A percentile compares a stretch with the other conserved stretches of the same genome.
These are phyloP conservation scores for Bertia moriformis DNA, from an alignment of 2,329 filamentous ascomycete genomes.

Conservation along the genomic window DNA sequence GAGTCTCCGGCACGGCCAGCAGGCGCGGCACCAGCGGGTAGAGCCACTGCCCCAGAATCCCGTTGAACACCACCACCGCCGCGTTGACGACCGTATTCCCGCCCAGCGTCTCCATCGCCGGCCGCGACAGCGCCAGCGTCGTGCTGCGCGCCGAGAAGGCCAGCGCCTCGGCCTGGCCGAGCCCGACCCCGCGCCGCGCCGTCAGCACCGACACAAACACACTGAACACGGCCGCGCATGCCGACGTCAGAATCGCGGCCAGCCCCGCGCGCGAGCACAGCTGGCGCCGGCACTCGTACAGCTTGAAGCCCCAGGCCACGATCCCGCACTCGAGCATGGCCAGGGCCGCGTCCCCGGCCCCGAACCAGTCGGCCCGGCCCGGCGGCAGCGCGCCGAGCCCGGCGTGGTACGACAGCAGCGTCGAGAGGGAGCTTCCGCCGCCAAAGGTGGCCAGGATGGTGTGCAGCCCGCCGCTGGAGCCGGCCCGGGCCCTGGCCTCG, in stretches of 20 bases:
- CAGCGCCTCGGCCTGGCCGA: slow-evolving; percentile 18
- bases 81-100: slow-evolving; percentile 32
- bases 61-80: slow-evolving; percentile 33
- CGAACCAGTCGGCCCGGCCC: slow-evolving; percentile 9
- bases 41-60: slow-evolving; percentile 26
- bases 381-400: background rate
- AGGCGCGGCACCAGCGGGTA: slow-evolving; percentile 15
- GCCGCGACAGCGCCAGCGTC: slow-evolving; percentile 31
- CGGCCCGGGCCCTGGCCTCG: slow-evolving; percentile 17
- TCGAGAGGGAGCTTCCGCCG: slow-evolving; percentile 17
- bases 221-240: slow-evolving; percentile 21
- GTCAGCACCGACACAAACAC: slow-evolving; percentile 24
- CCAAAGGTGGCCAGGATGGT: slow-evolving; percentile 12
- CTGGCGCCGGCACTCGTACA: slow-evolving; percentile 31
- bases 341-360: slow-evolving; percentile 31
- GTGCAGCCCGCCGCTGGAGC: slow-evolving; percentile 5
- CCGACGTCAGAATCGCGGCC: slow-evolving; percentile 19
- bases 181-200: slow-evolving; percentile 16
- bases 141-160: slow-evolving; percentile 33
- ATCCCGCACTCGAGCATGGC: slow-evolving; percentile 34
- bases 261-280: slow-evolving; percentile 27
- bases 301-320: slow-evolving; percentile 35
- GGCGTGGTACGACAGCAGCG: slow-evolving; percentile 6
- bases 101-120: slow-evolving; percentile 25
- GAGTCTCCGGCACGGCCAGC: background rate